Evolutionary conservation across 352 stramenopile genomes (phyloP), one percentile per base, ranked within the genome.

Genomic region (Globisporangium acanthophoron): DNA sequence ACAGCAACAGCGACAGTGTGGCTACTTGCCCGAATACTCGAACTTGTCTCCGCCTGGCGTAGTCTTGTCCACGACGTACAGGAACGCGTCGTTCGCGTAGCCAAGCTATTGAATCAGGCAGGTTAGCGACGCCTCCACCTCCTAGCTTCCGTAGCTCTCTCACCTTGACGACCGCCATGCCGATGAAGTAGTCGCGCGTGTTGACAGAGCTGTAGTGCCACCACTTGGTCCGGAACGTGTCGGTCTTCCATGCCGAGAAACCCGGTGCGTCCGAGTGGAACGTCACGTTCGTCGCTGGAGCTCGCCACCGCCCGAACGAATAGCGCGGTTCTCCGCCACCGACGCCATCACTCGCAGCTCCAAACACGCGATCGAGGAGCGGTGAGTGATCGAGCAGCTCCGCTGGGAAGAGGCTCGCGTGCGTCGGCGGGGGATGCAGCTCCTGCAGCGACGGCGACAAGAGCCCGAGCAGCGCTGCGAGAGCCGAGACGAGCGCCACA

Each of bases 191-290:
- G 11, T 67, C 13, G 0, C 31, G 21, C 24, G 73, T 77, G 61
- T 78, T 65, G 35, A 79, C 45, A 18, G 68, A 78, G 27, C 53
- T 62, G 59, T 78, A 82, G 63, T 82, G 70, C 73, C 73, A 82
- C 20, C 54, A 57, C 62, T 82, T 82, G 46, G 58, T 78, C 24
- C 46, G 47, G 33, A 79, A 67, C 8, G 56, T 27, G 16, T 53
- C 55, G 15, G 61, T 27, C 0, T 64, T 45, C 8, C 46, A 49
- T 9, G 65, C 35, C 4, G 37, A 33, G 58, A 18, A 43, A 15
- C 37, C 13, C 3, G 37, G 13, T 16, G 12, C 12, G 37, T 43
- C 37, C 13, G 37, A 18, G 37, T 43, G 37, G 12, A 43, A 43
- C 3, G 37, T 43, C 13, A 18, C 13, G 37, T 43, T 43, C 13